These are phyloP conservation scores for Megacollybia marginata DNA, from an alignment of 768 basidiomycete species.

Conservation along the genomic window DNA sequence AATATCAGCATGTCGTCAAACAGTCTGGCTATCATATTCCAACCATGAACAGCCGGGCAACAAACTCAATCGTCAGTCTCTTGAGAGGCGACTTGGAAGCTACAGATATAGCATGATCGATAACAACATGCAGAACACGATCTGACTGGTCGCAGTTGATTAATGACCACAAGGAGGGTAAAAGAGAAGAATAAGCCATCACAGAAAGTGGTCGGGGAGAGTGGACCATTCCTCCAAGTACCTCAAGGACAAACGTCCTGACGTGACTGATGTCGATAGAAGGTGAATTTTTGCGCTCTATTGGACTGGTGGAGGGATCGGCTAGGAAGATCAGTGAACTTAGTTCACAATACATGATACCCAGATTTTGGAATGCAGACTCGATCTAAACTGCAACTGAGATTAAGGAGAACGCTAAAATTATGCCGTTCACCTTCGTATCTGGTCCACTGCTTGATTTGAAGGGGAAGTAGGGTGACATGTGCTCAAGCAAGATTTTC, in stretches of 20 bases:
- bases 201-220: conserved; percentile 49
- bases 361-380: conserved; percentile 61
- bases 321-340: conserved; percentile 53
- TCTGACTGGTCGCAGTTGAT: conserved; percentile 32
- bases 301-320: conserved; percentile 10
- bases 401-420: background rate
- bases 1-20: background rate
- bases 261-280: conserved; percentile 40
- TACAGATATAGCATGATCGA: conserved; percentile 59
- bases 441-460: conserved; percentile 38
- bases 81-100: conserved; percentile 60
- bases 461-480: conserved; percentile 85
- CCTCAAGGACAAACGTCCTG: conserved; percentile 50
- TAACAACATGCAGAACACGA: conserved; percentile 43
- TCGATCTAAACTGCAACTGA: conserved; percentile 21
- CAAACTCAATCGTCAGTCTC: conserved; percentile 63
- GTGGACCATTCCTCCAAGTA: conserved; percentile 43
- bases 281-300: conserved; percentile 12
- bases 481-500: conserved; percentile 55
- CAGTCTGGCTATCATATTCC: too few species aligned
- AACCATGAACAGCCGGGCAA: conserved; percentile 33
- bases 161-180: conserved; percentile 76
- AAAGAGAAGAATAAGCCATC: conserved; percentile 52
- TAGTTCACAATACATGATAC: conserved; percentile 73
- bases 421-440: conserved; percentile 40